These are phyloP conservation scores for Nakazawaea wyomingensis DNA, from an alignment of 805 yeast genomes.

Conservation along the genomic window DNA sequence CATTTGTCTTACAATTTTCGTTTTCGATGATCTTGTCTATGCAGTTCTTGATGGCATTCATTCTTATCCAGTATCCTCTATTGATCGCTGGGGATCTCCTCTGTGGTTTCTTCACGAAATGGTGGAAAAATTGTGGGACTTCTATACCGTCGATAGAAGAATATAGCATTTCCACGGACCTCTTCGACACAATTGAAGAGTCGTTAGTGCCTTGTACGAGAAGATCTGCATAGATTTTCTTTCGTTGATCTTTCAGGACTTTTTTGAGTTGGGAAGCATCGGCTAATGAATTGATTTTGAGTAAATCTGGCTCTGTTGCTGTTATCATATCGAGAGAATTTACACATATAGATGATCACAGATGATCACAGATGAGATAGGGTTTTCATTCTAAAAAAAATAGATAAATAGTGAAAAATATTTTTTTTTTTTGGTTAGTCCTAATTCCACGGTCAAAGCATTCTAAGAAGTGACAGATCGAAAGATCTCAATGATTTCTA, in stretches of 20 bases:
- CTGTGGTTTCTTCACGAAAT: conserved; percentile 60
- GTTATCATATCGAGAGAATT: too few species aligned
- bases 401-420: too few species aligned
- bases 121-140: conserved; percentile 48
- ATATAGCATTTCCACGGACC: conserved; percentile 71
- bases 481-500: too few species aligned
- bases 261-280: conserved; percentile 12
- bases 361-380: too few species aligned
- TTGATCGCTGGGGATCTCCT: conserved; percentile 78
- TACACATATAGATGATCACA: too few species aligned
- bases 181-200: conserved; percentile 75
- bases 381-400: too few species aligned
- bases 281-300: background rate
- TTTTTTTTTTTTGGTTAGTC: too few species aligned
- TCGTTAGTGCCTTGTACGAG: conserved; percentile 83
- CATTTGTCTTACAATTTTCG: conserved; percentile 17
- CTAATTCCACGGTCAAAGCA: too few species aligned
- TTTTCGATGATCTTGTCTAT: conserved; percentile 41
- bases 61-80: conserved; percentile 78
- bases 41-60: conserved; percentile 58
- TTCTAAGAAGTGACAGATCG: too few species aligned
- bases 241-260: conserved; percentile 38
- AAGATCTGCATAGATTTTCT: conserved; percentile 49
- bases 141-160: conserved; percentile 21
- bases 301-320: too few species aligned